Conservation (phyloP, 495 filamentous ascomycete species). For the Neurospora sp. region DNA sequence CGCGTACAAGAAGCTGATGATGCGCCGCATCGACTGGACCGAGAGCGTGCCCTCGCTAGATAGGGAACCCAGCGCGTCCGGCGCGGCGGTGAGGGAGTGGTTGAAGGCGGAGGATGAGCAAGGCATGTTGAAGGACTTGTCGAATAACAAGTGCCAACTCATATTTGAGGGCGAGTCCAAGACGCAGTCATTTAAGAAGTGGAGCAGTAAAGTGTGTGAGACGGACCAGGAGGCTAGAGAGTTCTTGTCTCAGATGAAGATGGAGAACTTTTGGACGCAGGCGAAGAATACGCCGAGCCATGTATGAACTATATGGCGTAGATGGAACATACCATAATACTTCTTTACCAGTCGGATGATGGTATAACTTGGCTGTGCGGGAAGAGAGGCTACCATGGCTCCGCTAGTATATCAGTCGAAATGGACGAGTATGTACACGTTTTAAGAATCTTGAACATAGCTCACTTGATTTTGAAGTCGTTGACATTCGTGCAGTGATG, state of each 20-base stretch:
- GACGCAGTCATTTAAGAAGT: constrained; percentile 67
- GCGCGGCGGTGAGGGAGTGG: constrained; percentile 51
- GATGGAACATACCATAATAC: not conserved
- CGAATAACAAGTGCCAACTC: constrained; percentile 65
- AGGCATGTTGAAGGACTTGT: constrained; percentile 69
- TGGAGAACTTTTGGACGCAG: constrained; percentile 94
- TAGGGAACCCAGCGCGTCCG: constrained; percentile 30
- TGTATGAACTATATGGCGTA: not conserved
- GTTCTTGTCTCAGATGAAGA: constrained; percentile 63
- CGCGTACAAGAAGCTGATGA: constrained; percentile 77
- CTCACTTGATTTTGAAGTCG: not conserved
- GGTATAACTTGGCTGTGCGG: not conserved
- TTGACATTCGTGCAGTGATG: not conserved
- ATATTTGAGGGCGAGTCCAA: constrained; percentile 85
- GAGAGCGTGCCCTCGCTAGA: constrained; percentile 68
- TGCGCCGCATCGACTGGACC: constrained; percentile 88
- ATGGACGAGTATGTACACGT: too few species aligned
- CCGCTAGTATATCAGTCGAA: not conserved
- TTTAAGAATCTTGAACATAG: not conserved
- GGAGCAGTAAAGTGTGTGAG: constrained; percentile 77
- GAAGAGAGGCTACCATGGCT: not conserved
- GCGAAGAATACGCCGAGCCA: constrained; percentile 49
- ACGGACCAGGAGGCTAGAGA: constrained; percentile 82
- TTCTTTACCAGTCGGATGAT: not conserved
- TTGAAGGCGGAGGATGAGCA: constrained; percentile 68